These are phyloP conservation scores for Cyberlindnera euphorbiiphila DNA, from an alignment of 805 yeast species.

Conservation along the genomic window DNA sequence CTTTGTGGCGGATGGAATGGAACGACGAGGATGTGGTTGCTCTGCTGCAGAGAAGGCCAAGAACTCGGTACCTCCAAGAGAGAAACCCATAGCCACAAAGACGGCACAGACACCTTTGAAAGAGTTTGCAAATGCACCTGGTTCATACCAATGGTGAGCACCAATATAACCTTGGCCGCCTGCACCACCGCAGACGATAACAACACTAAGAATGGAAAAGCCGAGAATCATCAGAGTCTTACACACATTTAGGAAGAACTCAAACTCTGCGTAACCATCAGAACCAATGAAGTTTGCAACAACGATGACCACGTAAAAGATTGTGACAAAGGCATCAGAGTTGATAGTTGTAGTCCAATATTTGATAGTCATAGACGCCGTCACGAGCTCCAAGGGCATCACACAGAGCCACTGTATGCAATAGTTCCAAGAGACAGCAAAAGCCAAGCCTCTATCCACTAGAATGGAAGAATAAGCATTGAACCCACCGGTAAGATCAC, in stretches of 20 bases:
- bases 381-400: slow-evolving; percentile 52
- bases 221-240: slow-evolving; percentile 59
- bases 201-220: slow-evolving; percentile 51
- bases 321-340: slow-evolving; percentile 53
- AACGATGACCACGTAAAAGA: slow-evolving; percentile 49
- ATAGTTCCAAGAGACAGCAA: slow-evolving; percentile 59
- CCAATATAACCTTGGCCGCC: slow-evolving; percentile 55
- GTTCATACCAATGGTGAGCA: slow-evolving; percentile 53
- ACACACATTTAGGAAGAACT: slow-evolving; percentile 49
- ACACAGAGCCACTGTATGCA: slow-evolving; percentile 53
- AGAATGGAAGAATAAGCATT: slow-evolving; percentile 34
- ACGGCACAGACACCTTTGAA: slow-evolving; percentile 66
- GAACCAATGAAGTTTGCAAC: slow-evolving; percentile 56
- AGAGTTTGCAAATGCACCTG: slow-evolving; percentile 43
- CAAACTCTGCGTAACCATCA: slow-evolving; percentile 67
- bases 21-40: slow-evolving; percentile 50
- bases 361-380: slow-evolving; percentile 48
- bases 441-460: slow-evolving; percentile 55
- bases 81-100: slow-evolving; percentile 70
- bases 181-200: slow-evolving; percentile 58
- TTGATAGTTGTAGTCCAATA: slow-evolving; percentile 43
- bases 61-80: slow-evolving; percentile 70
- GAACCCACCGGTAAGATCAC: slow-evolving; percentile 37
- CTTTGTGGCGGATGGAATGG: slow-evolving; percentile 61
- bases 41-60: slow-evolving; percentile 77